Evolutionary conservation across 495 filamentous ascomycete species (phyloP).

Genomic region (Aspergillus conjunctus): DNA sequence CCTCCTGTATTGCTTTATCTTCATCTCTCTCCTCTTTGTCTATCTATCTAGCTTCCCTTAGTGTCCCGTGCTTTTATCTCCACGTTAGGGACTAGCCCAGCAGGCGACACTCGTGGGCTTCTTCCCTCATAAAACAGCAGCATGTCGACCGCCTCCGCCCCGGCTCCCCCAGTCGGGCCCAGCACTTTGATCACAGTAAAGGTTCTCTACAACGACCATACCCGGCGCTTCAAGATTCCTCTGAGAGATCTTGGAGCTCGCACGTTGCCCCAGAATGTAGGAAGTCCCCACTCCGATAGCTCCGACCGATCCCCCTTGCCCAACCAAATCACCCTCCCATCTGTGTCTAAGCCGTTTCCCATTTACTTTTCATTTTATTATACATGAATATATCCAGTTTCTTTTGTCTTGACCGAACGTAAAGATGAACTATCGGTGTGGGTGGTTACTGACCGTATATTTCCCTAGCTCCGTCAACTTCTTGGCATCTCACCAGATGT

Average conservation of each 20-base stretch:
- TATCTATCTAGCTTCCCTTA: slow-evolving; percentile 5
- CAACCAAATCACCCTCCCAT: slow-evolving; percentile 15
- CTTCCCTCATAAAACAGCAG: slow-evolving; percentile 19
- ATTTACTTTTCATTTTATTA: background rate
- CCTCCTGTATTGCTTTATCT: background rate
- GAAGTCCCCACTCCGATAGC: slow-evolving; percentile 41
- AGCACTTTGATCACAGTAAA: slow-evolving; percentile 87
- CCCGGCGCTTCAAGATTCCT: slow-evolving; percentile 85
- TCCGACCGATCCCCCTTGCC: slow-evolving; percentile 34
- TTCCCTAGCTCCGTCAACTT: slow-evolving; percentile 68
- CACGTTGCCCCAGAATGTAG: slow-evolving; percentile 82
- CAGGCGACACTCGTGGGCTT: slow-evolving; percentile 6
- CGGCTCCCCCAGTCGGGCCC: slow-evolving; percentile 48
- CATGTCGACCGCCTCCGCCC: slow-evolving; percentile 39
- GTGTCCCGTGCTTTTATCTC: slow-evolving; percentile 12
- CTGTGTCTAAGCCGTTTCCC: background rate
- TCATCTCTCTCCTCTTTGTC: slow-evolving; percentile 2
- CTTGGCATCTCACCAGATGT: slow-evolving; percentile 70
- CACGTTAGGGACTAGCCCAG: slow-evolving; percentile 4
- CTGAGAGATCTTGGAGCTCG: slow-evolving; percentile 79
- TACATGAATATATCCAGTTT: background rate
- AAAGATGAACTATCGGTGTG: background rate
- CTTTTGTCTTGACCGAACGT: background rate
- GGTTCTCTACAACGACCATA: slow-evolving; percentile 70
- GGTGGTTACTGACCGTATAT: slow-evolving; percentile 16